These are phyloP conservation scores for Quercus mongolica DNA, from an alignment of 306 rosid species.

Conservation along the genomic window DNA sequence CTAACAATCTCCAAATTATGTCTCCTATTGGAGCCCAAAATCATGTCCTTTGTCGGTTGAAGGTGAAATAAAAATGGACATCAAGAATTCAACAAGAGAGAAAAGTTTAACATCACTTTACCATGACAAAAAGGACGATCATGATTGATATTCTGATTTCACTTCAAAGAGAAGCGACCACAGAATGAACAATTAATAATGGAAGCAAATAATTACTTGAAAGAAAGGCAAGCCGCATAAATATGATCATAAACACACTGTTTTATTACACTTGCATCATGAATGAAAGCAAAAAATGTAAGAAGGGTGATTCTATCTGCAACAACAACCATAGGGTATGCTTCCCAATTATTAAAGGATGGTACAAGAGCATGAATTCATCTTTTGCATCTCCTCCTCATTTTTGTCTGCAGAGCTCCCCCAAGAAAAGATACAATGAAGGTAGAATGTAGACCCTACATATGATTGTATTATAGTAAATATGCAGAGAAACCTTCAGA, in stretches of 20 bases:
- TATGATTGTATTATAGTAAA: not conserved
- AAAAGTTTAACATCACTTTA: not conserved
- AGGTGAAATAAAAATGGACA: no score
- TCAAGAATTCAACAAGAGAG: no score
- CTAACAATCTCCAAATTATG: no score
- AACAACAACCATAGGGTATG: slow-evolving; percentile 18
- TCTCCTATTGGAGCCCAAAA: no score
- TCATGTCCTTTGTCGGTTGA: no score
- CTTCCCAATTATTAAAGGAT: slow-evolving; percentile 47
- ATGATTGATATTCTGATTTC: not conserved
- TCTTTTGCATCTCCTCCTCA: slow-evolving; percentile 38
- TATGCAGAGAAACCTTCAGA: not conserved
- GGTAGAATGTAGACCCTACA: not conserved
- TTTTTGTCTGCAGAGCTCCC: slow-evolving; percentile 42
- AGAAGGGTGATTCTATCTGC: slow-evolving; percentile 19
- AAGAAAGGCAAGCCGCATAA: not conserved
- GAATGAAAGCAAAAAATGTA: no score
- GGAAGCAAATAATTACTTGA: not conserved
- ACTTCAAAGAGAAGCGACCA: not conserved
- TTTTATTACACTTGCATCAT: slow-evolving; percentile 3
- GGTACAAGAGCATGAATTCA: slow-evolving; percentile 58
- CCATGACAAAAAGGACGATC: not conserved
- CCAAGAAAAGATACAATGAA: not conserved
- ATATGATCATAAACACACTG: not conserved
- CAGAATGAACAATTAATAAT: not conserved